These are phyloP conservation scores for Kalmusia sp. DNA, from an alignment of 2,329 filamentous ascomycete genomes.

Conservation along the genomic window DNA sequence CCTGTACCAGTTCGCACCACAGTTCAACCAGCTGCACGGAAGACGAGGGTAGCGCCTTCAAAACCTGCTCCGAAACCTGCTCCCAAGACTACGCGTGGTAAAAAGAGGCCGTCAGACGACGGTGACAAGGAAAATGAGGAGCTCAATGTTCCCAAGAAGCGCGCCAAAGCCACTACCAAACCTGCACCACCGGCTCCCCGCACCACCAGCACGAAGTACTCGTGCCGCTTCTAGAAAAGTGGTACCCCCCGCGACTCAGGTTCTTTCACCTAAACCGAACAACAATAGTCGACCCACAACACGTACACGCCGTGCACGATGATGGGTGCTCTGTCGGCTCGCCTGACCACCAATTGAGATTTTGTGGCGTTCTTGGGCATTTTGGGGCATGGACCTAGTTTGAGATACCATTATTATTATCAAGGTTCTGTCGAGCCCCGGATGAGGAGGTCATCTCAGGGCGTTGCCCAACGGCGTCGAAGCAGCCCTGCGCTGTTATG, in stretches of 20 bases:
- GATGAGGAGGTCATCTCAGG: too few species aligned
- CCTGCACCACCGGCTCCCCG: not conserved
- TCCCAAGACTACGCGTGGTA: slow-evolving; percentile 12
- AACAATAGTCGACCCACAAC: slow-evolving; percentile 11
- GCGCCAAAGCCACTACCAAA: slow-evolving; percentile 8
- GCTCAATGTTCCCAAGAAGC: slow-evolving; percentile 12
- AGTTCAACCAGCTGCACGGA: slow-evolving; percentile 10
- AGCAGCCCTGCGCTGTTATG: not conserved
- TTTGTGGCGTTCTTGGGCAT: not conserved
- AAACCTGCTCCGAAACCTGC: slow-evolving; percentile 6
- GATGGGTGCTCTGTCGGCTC: too few species aligned
- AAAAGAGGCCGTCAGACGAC: slow-evolving; percentile 15
- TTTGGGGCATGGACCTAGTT: not conserved
- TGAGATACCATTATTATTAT: not conserved
- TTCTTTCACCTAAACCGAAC: slow-evolving; percentile 16
- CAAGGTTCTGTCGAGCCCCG: not conserved
- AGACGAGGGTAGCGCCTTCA: slow-evolving; percentile 11
- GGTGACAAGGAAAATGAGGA: slow-evolving; percentile 16
- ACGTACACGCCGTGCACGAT: slow-evolving; percentile 5
- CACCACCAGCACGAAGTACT: slow-evolving; percentile 1
- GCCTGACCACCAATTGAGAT: too few species aligned
- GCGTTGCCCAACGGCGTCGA: too few species aligned
- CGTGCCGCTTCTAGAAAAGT: slow-evolving; percentile 11
- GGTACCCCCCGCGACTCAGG: not conserved
- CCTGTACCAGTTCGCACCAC: slow-evolving; percentile 2